Base-by-base conservation (phyloP, 163 green algal species). In the Chlamydomonas reinhardtii region DNA sequence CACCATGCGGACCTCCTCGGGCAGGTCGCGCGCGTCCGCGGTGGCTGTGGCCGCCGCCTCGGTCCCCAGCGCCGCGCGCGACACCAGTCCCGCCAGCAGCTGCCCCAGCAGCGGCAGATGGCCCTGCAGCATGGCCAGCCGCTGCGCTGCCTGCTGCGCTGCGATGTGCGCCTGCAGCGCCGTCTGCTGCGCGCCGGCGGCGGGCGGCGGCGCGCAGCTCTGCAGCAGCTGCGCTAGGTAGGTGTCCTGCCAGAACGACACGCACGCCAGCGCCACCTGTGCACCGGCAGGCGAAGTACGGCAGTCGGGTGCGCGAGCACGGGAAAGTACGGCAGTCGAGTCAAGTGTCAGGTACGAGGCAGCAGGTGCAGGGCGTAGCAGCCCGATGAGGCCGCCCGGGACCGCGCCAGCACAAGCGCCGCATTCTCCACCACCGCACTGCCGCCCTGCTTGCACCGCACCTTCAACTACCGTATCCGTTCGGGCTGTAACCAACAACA, bases 1-100 rank as follows among this genome's bases (percentile, higher is more conserved):
- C 85, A 94, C 91, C 88, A 89, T 92, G 71, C 91, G 86, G 43
- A 91, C 84, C 12, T 92, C 90, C 70, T 94, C 91, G 9, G 91
- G 91, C 25, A 94, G 78, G 77, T 94, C 91, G 22, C 91, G 54
- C 15, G 90, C 90, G 66, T 94, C 91, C 11, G 91, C 91, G 17
- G 88, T 93, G 14, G 90, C 84, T 11, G 37, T 69, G 32, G 68
- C 54, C 29, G 88, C 86, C 37, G 78, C 86, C 27, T 74, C 86
- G 0, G 84, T 81, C 27, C 59, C 56, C 32, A 94, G 89, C 52
- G 88, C 84, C 22, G 88, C 84, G 20, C 92, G 82, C 43, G 83
- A 74, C 68, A 94, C 86, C 62, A 94, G 79, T n/a, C 76, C 85
- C 31, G 62, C 70, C 70, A 83, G 84, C 66, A 94, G 88, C 71